These are phyloP conservation scores for Xanthoconium purpureum DNA, from an alignment of 768 basidiomycete species.

Conservation along the genomic window DNA sequence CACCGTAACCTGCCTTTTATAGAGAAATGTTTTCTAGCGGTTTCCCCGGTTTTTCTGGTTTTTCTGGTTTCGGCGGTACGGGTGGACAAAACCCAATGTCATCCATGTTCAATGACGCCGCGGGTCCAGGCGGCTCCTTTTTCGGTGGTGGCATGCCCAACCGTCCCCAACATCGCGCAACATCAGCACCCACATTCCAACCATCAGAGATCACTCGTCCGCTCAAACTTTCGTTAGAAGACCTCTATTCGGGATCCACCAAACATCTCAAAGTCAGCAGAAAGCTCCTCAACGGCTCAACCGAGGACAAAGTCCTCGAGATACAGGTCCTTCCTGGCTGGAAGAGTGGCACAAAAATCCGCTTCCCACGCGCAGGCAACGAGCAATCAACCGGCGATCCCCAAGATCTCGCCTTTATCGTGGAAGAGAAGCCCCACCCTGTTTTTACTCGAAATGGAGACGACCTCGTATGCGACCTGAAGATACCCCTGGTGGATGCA, in stretches of 20 bases:
- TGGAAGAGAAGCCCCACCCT: slow-evolving; percentile 91
- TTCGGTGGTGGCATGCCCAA: slow-evolving; percentile 56
- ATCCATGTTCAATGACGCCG: slow-evolving; percentile 39
- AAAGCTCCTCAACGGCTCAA: slow-evolving; percentile 62
- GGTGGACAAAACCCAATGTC: slow-evolving; percentile 30
- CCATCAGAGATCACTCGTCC: slow-evolving; percentile 72
- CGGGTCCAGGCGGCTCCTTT: slow-evolving; percentile 32
- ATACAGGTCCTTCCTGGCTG: slow-evolving; percentile 83
- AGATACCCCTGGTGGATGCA: slow-evolving; percentile 80
- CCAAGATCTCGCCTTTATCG: slow-evolving; percentile 92
- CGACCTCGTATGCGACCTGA: slow-evolving; percentile 61
- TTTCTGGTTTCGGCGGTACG: slow-evolving; percentile 27
- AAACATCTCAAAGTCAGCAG: slow-evolving; percentile 90
- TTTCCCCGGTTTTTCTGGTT: slow-evolving; percentile 36
- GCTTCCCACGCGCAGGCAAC: slow-evolving; percentile 85
- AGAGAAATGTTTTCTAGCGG: slow-evolving; percentile 57
- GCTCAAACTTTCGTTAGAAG: slow-evolving; percentile 80
- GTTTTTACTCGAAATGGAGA: slow-evolving; percentile 78
- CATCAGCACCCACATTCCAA: slow-evolving; percentile 31
- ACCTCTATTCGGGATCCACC: slow-evolving; percentile 78
- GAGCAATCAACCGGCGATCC: slow-evolving; percentile 63
- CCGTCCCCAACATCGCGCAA: slow-evolving; percentile 30
- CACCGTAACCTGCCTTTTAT: slow-evolving; percentile 2
- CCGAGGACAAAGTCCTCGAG: slow-evolving; percentile 85
- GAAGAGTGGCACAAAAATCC: slow-evolving; percentile 95